Percentiles rank a stretch among this genome's conserved stretches.
Conservation (phyloP, 164 flowering plant genomes). For the Vitis rupestris region DNA sequence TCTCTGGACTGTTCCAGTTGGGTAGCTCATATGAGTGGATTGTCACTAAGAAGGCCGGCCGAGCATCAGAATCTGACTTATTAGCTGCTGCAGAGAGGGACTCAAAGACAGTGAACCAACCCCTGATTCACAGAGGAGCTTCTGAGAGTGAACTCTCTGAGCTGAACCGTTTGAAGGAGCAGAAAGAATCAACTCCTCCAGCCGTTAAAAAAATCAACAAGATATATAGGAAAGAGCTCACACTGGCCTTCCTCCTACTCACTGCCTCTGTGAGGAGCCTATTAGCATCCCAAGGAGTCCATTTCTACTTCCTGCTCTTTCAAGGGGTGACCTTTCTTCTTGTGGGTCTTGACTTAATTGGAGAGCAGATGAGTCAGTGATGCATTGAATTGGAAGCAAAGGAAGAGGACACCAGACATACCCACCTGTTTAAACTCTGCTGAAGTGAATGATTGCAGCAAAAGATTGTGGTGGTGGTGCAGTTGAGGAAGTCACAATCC, state of each 20-base stretch:
- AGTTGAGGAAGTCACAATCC: not conserved
- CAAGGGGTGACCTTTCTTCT: constrained; percentile 86
- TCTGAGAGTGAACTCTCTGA: constrained; percentile 71
- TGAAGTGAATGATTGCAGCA: not conserved
- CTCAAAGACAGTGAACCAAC: constrained; percentile 39
- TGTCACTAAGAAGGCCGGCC: constrained; percentile 84
- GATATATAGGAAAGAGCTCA: constrained; percentile 75
- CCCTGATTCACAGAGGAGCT: constrained; percentile 48
- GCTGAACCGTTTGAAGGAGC: constrained; percentile 48
- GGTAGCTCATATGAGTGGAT: constrained; percentile 93
- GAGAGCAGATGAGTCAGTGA: constrained; percentile 70
- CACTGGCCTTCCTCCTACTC: constrained; percentile 73
- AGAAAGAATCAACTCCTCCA: constrained; percentile 31
- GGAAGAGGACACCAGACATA: not conserved
- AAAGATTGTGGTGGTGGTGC: not conserved
- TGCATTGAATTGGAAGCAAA: constrained; percentile 1
- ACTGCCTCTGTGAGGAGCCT: constrained; percentile 81
- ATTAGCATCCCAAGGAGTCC: constrained; percentile 80
- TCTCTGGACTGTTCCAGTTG: constrained; percentile 79
- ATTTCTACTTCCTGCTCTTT: constrained; percentile 86
- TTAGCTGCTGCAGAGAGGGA: constrained; percentile 62
- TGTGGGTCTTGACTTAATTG: constrained; percentile 89
- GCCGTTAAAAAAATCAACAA: constrained; percentile 56
- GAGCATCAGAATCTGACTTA: constrained; percentile 77
- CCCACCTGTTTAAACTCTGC: constrained; percentile 1